A percentile compares a stretch with the other conserved stretches of the same genome.
These are phyloP conservation scores for Dendrostoma leiphaemia DNA, from an alignment of 2,329 filamentous ascomycete species.

Conservation along the genomic window DNA sequence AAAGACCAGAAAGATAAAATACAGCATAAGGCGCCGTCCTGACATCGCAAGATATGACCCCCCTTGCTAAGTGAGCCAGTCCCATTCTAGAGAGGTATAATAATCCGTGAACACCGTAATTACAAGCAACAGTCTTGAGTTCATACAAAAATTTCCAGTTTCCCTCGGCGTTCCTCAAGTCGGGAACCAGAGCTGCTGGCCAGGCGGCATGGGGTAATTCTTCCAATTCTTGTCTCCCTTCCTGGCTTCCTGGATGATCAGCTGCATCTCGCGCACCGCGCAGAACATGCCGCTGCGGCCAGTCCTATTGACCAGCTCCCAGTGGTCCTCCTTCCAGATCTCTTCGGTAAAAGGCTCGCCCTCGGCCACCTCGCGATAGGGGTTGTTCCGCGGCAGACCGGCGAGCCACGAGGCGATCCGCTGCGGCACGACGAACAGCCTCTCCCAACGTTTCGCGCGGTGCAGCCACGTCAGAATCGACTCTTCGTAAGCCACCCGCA, in stretches of 20 bases:
- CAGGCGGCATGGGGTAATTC: constrained; percentile 31
- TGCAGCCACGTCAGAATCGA: constrained; percentile 57
- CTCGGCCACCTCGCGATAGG: constrained; percentile 56
- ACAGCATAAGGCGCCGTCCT: too few relatives aligned
- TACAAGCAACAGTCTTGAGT: too few relatives aligned
- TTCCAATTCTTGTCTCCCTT: constrained; percentile 33
- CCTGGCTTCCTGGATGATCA: constrained; percentile 29
- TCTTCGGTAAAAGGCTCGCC: constrained; percentile 53
- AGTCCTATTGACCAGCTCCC: constrained; percentile 40
- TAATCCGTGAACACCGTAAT: too few relatives aligned
- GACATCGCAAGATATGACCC: too few relatives aligned
- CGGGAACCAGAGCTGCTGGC: constrained; percentile 32
- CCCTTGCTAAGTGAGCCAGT: too few relatives aligned
- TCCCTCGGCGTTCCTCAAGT: constrained; percentile 16
- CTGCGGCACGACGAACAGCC: constrained; percentile 60
- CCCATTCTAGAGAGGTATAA: too few relatives aligned
- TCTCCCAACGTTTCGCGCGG: constrained; percentile 62
- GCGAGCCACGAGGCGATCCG: constrained; percentile 54
- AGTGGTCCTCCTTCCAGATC: constrained; percentile 44
- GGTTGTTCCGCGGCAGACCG: constrained; percentile 58
- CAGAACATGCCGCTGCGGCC: constrained; percentile 55
- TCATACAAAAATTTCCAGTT: too few relatives aligned
- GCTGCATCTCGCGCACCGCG: constrained; percentile 49
- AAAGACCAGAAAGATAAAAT: too few relatives aligned
- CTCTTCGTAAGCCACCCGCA: constrained; percentile 67